Base-by-base conservation (phyloP, 129 eudicot species). In the Chrysanthemum makinoi region DNA sequence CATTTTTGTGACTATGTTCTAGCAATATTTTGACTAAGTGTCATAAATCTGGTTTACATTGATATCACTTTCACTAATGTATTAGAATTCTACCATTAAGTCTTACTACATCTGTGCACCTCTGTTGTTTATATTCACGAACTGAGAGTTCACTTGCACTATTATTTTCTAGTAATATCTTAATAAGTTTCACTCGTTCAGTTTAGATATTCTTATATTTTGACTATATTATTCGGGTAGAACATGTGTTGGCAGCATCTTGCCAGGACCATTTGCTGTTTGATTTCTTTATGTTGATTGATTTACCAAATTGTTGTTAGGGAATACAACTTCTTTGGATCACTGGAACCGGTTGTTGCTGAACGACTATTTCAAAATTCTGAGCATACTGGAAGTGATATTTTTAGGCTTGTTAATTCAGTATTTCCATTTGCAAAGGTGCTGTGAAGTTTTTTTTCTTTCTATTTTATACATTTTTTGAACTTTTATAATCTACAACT, bases 291-390 rank as follows among this genome's bases (percentile, higher is more conserved):
- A 56, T 47, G 50, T 54, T 68, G 43, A 44, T 74, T 70, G 66
- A 10, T 67, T 54, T 55, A 48, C 69, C 63, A 50, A 55, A 43
- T 56, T 74, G 22, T 70, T 83, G 54, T 73, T 69, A 91, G 97
- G 88, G 91, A 74, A 73, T 70, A 50, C 59, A 73, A 80, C 51
- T 75, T 77, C 82, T 89, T 85, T 75, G 76, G 90, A 54, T 80
- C 87, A 87, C 96, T 83, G 72, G 95, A 94, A 79, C 68, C 86
- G 22, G 65, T 68, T 58, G 77, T 89, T 76, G 98, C 86, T 39
- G 96, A 89, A 62, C 90, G 83, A 79, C 83, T 94, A 76, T 94
- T 94, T 80, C 96, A 89, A 80, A 85, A 72, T 79, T 75, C 95
- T 50, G 93, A 89, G 69, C 82, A 94, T 84, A 80, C 92, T 70